These are phyloP conservation scores for Sanghuangporus weigelae DNA, from an alignment of 1,284 basidiomycete species.

Conservation along the genomic window DNA sequence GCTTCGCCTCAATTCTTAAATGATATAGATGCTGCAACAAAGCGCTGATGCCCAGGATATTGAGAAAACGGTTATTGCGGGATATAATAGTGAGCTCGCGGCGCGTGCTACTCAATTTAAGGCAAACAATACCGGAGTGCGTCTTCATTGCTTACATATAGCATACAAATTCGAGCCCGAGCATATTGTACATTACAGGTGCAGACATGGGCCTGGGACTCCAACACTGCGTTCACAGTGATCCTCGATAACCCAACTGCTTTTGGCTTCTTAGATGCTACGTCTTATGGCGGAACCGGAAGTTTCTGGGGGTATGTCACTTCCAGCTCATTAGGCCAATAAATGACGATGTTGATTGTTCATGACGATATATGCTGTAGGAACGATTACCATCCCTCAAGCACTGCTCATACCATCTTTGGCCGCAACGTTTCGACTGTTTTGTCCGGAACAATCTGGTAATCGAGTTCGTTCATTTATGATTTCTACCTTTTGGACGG, in stretches of 20 bases:
- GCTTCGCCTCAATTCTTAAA: background rate
- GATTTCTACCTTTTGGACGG: background rate
- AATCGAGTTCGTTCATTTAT: background rate
- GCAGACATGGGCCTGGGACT: slow-evolving; percentile 46
- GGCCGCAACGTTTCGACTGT: slow-evolving; percentile 15
- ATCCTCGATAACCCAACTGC: slow-evolving; percentile 43
- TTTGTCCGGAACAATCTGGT: slow-evolving; percentile 16
- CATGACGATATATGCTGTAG: slow-evolving; percentile 23
- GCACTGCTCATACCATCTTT: slow-evolving; percentile 17
- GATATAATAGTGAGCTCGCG: slow-evolving; percentile 46
- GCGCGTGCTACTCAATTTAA: slow-evolving; percentile 36
- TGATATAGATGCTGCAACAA: slow-evolving; percentile 43
- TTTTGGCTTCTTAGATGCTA: slow-evolving; percentile 50
- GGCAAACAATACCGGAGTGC: slow-evolving; percentile 40
- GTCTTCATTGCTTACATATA: background rate
- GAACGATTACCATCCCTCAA: slow-evolving; percentile 43
- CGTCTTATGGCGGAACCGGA: slow-evolving; percentile 40
- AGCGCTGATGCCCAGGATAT: slow-evolving; percentile 34
- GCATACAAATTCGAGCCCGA: background rate
- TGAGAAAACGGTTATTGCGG: slow-evolving; percentile 43
- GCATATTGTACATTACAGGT: slow-evolving; percentile 29
- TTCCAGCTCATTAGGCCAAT: background rate
- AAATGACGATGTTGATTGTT: background rate
- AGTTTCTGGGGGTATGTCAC: slow-evolving; percentile 52
- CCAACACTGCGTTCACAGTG: slow-evolving; percentile 44